phyloP scores from a whole-genome alignment of 805 yeast genomes.

The Saccharomycodes ludwigii region DNA sequence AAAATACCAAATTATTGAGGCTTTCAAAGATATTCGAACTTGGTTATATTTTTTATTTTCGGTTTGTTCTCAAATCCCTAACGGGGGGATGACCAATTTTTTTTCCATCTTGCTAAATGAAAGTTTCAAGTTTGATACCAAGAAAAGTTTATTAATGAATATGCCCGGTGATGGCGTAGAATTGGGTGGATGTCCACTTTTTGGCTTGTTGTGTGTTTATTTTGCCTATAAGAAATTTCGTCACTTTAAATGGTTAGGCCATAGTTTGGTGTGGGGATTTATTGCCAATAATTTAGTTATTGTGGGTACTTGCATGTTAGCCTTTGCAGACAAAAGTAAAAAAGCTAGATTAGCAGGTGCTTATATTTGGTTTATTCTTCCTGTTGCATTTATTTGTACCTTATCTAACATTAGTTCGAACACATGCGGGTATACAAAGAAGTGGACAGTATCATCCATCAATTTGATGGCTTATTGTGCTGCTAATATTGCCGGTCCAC shows the following conservation, averaged over 20 bases:
- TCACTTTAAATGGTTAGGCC: constrained; percentile 9
- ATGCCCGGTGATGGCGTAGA: constrained; percentile 38
- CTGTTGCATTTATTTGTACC: constrained; percentile 25
- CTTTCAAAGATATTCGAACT: constrained; percentile 35
- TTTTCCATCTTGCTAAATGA: constrained; percentile 30
- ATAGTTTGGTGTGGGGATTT: constrained; percentile 22
- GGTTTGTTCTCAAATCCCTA: constrained; percentile 32
- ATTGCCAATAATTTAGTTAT: constrained; percentile 20
- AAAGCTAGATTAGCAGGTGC: constrained; percentile 30
- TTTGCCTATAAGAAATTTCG: constrained; percentile 11
- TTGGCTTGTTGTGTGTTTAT: constrained; percentile 17
- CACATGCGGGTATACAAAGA: constrained; percentile 64
- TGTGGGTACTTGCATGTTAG: constrained; percentile 30
- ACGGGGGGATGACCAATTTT: constrained; percentile 44
- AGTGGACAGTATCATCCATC: constrained; percentile 45
- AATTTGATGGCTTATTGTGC: constrained; percentile 53
- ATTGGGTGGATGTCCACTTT: constrained; percentile 25
- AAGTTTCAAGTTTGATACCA: constrained; percentile 32
- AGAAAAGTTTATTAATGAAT: constrained; percentile 30
- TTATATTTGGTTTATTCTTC: constrained; percentile 25
- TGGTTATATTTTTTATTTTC: constrained; percentile 35
- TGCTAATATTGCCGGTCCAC: constrained; percentile 69
- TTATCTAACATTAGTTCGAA: constrained; percentile 30
- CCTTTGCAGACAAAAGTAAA: constrained; percentile 26
- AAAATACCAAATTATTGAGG: constrained; percentile 40